Evolutionary conservation across 2,329 filamentous ascomycete genomes (phyloP).

Genomic region (Alternaria triticina): DNA sequence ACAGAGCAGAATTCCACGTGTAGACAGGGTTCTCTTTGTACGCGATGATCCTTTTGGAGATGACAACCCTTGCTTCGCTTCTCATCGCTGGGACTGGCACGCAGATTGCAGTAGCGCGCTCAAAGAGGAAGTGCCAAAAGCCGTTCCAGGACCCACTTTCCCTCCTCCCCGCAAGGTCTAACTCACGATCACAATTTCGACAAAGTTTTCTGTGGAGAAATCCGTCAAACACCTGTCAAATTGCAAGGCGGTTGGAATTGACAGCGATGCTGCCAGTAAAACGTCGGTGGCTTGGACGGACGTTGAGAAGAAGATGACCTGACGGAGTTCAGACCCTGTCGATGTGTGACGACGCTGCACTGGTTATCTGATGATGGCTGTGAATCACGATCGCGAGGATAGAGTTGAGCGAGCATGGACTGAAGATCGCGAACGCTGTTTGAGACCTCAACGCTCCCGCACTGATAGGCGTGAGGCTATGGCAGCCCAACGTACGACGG

Average conservation of each 20-base stretch:
- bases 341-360: not conserved
- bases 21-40: constrained; percentile 42
- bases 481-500: not conserved
- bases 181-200: constrained; percentile 36
- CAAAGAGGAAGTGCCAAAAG: constrained; percentile 28
- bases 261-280: constrained; percentile 14
- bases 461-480: not conserved
- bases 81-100: constrained; percentile 45
- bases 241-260: constrained; percentile 15
- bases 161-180: constrained; percentile 49
- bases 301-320: not conserved
- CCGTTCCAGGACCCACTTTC: constrained; percentile 39
- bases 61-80: constrained; percentile 43
- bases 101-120: constrained; percentile 44
- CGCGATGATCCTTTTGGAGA: constrained; percentile 33
- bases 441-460: not conserved
- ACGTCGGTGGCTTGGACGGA: not conserved
- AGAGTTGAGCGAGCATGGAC: constrained; percentile 6
- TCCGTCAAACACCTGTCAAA: constrained; percentile 23
- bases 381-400: not conserved
- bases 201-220: constrained; percentile 40
- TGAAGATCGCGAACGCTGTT: constrained; percentile 5
- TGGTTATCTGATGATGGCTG: not conserved
- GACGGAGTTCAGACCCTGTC: constrained; percentile 4
- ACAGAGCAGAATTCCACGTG: constrained; percentile 40